These are phyloP conservation scores for Sporothrix pseudoabietina DNA, from an alignment of 2,329 filamentous ascomycete species.

Conservation along the genomic window DNA sequence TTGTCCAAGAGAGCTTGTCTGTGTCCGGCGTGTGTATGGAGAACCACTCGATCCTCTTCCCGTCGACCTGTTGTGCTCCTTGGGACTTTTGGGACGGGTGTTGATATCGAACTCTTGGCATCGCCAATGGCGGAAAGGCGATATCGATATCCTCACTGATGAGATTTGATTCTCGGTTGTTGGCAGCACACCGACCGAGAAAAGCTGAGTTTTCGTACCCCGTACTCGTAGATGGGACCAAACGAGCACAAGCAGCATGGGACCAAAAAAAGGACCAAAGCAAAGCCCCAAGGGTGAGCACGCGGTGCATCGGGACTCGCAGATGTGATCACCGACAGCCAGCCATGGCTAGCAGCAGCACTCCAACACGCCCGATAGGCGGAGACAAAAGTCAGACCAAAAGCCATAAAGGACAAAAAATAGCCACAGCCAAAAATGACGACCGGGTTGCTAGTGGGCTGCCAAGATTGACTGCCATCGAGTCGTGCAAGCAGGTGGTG, in stretches of 20 bases:
- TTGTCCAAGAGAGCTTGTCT: neutral
- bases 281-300: neutral
- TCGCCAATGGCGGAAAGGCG: neutral
- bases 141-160: neutral
- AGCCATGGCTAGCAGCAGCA: neutral
- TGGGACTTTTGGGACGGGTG: neutral
- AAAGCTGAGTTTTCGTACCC: neutral
- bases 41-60: neutral
- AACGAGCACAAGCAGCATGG: neutral
- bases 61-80: neutral
- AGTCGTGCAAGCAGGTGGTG: conserved; percentile 28
- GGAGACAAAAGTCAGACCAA: neutral
- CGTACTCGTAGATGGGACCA: neutral
- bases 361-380: neutral
- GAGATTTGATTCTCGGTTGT: neutral
- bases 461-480: conserved; percentile 30
- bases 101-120: neutral
- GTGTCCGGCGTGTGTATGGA: neutral
- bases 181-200: neutral
- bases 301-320: neutral
- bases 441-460: neutral
- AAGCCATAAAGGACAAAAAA: neutral
- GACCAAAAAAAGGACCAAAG: neutral
- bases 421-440: neutral
- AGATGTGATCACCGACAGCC: conserved; percentile 7